Percentiles rank a stretch among this genome's conserved stretches.
These are phyloP conservation scores for Coniochaeta sp. DNA, from an alignment of 2,329 filamentous ascomycete genomes.

Conservation along the genomic window DNA sequence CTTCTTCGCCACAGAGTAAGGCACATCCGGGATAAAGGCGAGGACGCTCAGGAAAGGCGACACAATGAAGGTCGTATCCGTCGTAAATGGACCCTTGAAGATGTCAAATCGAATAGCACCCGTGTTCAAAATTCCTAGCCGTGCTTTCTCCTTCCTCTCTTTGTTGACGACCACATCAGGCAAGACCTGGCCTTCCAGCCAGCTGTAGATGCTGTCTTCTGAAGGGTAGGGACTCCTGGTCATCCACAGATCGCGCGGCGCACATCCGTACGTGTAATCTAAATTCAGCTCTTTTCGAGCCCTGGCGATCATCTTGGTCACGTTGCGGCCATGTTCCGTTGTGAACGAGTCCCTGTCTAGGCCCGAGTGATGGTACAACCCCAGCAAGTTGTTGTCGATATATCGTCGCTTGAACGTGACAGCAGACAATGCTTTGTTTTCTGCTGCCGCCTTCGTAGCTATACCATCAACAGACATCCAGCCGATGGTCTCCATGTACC, in stretches of 20 bases:
- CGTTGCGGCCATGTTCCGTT: constrained; percentile 66
- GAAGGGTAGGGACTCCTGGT: constrained; percentile 67
- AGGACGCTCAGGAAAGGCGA: constrained; percentile 83
- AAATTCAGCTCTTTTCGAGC: constrained; percentile 65
- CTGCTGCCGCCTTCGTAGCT: constrained; percentile 23
- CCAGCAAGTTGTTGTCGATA: constrained; percentile 89
- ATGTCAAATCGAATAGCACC: constrained; percentile 93
- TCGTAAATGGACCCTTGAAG: constrained; percentile 84
- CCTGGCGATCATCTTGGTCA: constrained; percentile 59
- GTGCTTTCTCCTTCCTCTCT: constrained; percentile 50
- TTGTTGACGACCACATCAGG: constrained; percentile 56
- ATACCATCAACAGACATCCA: constrained; percentile 79
- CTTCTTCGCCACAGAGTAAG: constrained; percentile 65
- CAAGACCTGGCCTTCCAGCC: constrained; percentile 69
- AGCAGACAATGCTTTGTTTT: constrained; percentile 20
- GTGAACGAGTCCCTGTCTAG: constrained; percentile 66
- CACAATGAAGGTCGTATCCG: constrained; percentile 77
- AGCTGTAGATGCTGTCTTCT: constrained; percentile 70
- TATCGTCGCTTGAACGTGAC: constrained; percentile 70
- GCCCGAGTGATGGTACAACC: constrained; percentile 72
- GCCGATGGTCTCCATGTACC: constrained; percentile 92
- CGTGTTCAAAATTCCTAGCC: constrained; percentile 75
- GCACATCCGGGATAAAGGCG: constrained; percentile 70
- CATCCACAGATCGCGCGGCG: constrained; percentile 75
- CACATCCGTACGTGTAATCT: constrained; percentile 73